Percentiles rank a stretch among this genome's conserved stretches.
These are phyloP conservation scores for Boletus bicolor DNA, from an alignment of 768 basidiomycete species.

Conservation along the genomic window DNA sequence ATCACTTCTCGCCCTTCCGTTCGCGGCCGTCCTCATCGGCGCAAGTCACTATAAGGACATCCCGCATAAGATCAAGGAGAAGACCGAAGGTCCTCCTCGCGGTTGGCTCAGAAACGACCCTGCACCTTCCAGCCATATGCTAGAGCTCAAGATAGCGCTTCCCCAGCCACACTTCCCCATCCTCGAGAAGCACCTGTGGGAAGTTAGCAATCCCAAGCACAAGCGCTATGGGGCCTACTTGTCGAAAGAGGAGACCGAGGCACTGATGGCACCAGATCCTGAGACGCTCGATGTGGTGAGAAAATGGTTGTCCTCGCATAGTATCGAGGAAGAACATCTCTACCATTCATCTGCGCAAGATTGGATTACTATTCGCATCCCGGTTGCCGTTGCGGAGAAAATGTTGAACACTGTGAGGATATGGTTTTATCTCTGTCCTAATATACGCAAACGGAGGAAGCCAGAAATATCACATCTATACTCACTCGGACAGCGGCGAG, in stretches of 20 bases:
- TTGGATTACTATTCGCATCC: conserved; percentile 61
- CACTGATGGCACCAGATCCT: conserved; percentile 53
- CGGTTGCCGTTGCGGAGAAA: conserved; percentile 58
- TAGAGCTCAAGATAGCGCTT: conserved; percentile 59
- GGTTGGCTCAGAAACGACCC: conserved; percentile 46
- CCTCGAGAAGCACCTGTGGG: conserved; percentile 51
- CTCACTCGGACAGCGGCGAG: conserved; percentile 51
- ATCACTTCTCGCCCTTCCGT: conserved; percentile 9
- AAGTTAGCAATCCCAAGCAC: conserved; percentile 58
- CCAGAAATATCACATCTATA: conserved; percentile 63
- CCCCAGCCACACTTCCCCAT: conserved; percentile 48
- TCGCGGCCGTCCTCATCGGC: conserved; percentile 9
- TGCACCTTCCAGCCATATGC: conserved; percentile 43
- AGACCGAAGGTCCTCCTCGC: conserved; percentile 39
- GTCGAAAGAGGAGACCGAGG: conserved; percentile 64
- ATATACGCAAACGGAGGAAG: not conserved
- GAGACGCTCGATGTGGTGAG: conserved; percentile 52
- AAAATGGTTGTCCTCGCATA: conserved; percentile 59
- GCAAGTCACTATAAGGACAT: conserved; percentile 11
- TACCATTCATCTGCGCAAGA: conserved; percentile 62
- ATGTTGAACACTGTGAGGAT: conserved; percentile 65
- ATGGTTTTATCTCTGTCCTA: not conserved
- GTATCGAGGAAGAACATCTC: conserved; percentile 46
- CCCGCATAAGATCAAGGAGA: conserved; percentile 46
- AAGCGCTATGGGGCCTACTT: conserved; percentile 53